Conservation (phyloP, 1,139 yeast genomes). For the Suhomyces bokatorum region DNA sequence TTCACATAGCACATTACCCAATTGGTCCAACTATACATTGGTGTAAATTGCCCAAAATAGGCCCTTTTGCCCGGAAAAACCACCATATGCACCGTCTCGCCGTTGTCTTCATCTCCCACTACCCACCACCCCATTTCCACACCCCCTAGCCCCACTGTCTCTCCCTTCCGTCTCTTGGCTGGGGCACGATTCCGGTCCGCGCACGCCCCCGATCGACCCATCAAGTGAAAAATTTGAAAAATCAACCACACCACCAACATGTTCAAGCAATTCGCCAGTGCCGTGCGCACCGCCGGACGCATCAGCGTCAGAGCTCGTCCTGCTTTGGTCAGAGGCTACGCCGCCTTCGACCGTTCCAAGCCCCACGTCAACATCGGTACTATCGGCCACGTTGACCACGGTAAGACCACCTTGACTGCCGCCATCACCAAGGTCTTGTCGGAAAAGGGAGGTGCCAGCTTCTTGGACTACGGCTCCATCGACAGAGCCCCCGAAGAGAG, state of each 20-base stretch:
- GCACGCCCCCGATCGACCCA: conserved; percentile 2
- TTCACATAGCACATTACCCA: too few species aligned
- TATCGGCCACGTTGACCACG: conserved; percentile 93
- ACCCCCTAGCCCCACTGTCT: neutral
- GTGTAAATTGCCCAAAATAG: too few species aligned
- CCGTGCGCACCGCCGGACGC: conserved; percentile 23
- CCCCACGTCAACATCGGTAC: conserved; percentile 98
- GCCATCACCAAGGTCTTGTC: conserved; percentile 96
- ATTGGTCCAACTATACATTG: too few species aligned
- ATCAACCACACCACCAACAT: conserved; percentile 11
- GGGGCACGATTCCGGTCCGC: neutral
- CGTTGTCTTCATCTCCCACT: too few species aligned
- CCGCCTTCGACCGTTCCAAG: conserved; percentile 83
- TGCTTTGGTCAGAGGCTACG: conserved; percentile 48
- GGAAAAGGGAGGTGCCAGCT: conserved; percentile 85
- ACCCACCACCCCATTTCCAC: neutral
- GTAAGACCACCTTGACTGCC: conserved; percentile 96
- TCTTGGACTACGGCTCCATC: conserved; percentile 89
- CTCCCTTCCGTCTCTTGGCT: neutral
- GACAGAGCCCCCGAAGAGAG: conserved; percentile 99
- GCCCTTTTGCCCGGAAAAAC: too few species aligned
- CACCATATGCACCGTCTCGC: too few species aligned
- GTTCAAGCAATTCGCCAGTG: conserved; percentile 23
- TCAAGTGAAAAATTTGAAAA: conserved; percentile 8
- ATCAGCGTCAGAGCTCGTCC: conserved; percentile 24